Percentiles rank a stretch among this genome's conserved stretches.
Conservation (phyloP, 163 green algal species). For the Prototheca cutis region DNA sequence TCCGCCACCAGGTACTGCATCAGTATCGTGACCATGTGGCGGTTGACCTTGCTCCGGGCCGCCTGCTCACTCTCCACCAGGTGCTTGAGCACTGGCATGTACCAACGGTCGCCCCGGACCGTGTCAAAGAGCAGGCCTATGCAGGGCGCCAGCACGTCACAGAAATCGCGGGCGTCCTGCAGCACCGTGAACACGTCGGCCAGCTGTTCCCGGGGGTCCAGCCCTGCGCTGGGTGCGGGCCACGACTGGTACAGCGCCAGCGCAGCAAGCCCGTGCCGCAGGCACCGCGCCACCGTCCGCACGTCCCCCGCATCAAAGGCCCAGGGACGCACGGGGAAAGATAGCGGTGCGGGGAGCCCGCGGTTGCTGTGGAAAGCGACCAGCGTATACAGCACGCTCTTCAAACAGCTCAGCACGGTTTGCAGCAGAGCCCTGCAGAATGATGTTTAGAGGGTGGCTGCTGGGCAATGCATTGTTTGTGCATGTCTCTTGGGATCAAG, state of each 20-base stretch:
- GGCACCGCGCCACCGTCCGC: slow-evolving; percentile 7
- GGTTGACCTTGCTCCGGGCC: slow-evolving; percentile 12
- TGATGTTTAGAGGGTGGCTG: too few species aligned
- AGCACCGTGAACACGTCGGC: slow-evolving; percentile 72
- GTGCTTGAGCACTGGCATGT: slow-evolving; percentile 41
- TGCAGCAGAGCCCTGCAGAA: slow-evolving; percentile 16
- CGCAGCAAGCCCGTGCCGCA: slow-evolving; percentile 48
- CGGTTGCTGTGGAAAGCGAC: slow-evolving; percentile 25
- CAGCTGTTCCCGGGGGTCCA: slow-evolving; percentile 64
- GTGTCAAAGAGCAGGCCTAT: slow-evolving; percentile 52
- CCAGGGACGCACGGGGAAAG: slow-evolving; percentile 22
- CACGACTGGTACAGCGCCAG: slow-evolving; percentile 48
- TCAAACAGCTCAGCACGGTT: slow-evolving; percentile 21
- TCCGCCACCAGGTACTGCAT: slow-evolving; percentile 48
- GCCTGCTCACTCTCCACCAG: slow-evolving; percentile 37
- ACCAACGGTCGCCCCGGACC: slow-evolving; percentile 39
- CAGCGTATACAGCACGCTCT: slow-evolving; percentile 24
- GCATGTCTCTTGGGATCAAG: too few species aligned
- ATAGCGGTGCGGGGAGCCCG: slow-evolving; percentile 12
- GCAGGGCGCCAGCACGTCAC: slow-evolving; percentile 64
- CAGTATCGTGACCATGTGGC: slow-evolving; percentile 53
- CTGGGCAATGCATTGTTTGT: too few species aligned
- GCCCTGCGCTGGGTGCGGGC: slow-evolving; percentile 23
- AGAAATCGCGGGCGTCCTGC: slow-evolving; percentile 63
- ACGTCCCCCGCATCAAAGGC: slow-evolving; percentile 9